phyloP scores from a whole-genome alignment of 202 grass and related monocot species.

The Carex sylvatica region DNA sequence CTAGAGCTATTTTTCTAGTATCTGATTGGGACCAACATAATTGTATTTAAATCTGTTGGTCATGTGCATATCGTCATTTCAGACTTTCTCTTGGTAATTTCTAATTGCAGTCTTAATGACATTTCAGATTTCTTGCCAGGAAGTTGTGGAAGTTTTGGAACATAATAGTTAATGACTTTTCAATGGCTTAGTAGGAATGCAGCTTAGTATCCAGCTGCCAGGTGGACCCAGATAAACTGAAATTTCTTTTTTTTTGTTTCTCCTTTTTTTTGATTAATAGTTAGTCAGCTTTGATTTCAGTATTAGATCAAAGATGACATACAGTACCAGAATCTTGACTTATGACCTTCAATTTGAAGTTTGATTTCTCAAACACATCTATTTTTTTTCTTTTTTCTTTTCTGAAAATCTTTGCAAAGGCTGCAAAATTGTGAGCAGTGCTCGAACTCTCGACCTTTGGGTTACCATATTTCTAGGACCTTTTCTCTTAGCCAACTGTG shows the following conservation, averaged over 20 bases:
- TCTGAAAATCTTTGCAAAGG: too few relatives aligned
- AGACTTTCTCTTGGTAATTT: not conserved
- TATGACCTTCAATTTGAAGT: not conserved
- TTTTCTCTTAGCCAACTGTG: too few relatives aligned
- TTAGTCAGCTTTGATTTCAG: not conserved
- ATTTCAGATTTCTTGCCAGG: not conserved
- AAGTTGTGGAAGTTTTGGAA: not conserved
- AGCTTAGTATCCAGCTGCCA: not conserved
- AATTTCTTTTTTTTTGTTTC: not conserved
- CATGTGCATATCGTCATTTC: not conserved
- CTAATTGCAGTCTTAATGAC: not conserved
- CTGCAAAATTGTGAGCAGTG: too few relatives aligned
- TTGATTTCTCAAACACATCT: not conserved
- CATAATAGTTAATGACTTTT: too few relatives aligned
- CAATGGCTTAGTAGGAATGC: not conserved
- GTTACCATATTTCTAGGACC: too few relatives aligned
- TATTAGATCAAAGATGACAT: not conserved
- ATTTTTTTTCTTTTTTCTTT: not conserved
- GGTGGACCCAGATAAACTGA: not conserved
- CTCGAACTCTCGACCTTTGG: too few relatives aligned
- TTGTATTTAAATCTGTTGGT: not conserved
- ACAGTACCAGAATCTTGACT: slow-evolving; percentile 7
- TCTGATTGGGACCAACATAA: not conserved
- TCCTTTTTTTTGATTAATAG: not conserved
- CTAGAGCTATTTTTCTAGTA: not conserved